Conservation (phyloP, 2,329 filamentous ascomycete genomes). For the Neoarthrinium moseri region DNA sequence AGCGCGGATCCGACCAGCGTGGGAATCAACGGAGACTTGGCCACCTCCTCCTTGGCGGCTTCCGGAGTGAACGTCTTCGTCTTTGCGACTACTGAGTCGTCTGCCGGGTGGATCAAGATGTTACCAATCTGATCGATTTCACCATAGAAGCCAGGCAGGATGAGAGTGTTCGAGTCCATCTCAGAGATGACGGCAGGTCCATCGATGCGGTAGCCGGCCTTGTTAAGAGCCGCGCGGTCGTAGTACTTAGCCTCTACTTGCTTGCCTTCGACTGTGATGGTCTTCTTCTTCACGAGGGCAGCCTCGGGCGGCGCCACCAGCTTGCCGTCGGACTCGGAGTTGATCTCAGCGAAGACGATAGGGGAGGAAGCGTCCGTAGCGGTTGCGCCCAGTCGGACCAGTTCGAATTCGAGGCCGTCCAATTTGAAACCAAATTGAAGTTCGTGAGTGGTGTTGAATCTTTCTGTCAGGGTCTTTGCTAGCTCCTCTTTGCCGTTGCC, state of each 20-base stretch:
- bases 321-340: conserved; percentile 10
- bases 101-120: conserved; percentile 42
- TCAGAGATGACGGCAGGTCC: conserved; percentile 48
- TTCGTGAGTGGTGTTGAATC: conserved; percentile 40
- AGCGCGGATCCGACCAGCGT: conserved; percentile 43
- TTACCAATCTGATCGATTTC: conserved; percentile 47
- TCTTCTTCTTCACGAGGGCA: conserved; percentile 35
- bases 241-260: conserved; percentile 40
- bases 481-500: conserved; percentile 24
- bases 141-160: conserved; percentile 43
- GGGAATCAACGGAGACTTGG: conserved; percentile 38
- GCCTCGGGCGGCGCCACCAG: conserved; percentile 25
- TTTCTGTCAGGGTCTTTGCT: conserved; percentile 30
- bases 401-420: conserved; percentile 41
- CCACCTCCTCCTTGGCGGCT: conserved; percentile 33
- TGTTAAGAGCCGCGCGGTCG: conserved; percentile 39
- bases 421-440: conserved; percentile 45
- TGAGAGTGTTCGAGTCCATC: conserved; percentile 51
- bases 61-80: conserved; percentile 31
- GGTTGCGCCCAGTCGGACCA: conserved; percentile 44
- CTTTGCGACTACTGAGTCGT: conserved; percentile 23
- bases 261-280: conserved; percentile 38
- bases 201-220: conserved; percentile 35
- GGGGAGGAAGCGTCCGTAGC: conserved; percentile 39
- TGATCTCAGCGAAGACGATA: conserved; percentile 33